phyloP scores from a whole-genome alignment of 2,329 filamentous ascomycete genomes.

The Purpureocillium lavendulum region DNA sequence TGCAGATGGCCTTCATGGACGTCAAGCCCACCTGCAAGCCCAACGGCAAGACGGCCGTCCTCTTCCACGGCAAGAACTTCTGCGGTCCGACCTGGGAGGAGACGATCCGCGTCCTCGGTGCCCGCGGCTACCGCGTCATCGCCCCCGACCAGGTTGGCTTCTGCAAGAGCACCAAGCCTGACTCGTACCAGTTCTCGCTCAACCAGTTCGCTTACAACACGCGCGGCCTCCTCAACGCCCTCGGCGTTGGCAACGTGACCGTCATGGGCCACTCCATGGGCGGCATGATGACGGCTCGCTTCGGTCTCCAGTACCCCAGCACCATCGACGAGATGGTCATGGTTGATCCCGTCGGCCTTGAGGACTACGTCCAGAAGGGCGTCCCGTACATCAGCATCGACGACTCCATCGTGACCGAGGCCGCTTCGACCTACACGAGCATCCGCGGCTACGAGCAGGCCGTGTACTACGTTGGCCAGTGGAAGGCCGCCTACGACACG shows the following conservation, averaged over 20 bases:
- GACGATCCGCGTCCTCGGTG: conserved; percentile 33
- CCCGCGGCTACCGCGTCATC: conserved; percentile 41
- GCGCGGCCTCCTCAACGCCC: conserved; percentile 32
- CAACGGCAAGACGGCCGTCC: conserved; percentile 33
- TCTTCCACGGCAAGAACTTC: conserved; percentile 50
- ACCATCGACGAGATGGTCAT: conserved; percentile 34
- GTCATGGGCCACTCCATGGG: conserved; percentile 48
- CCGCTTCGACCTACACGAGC: conserved; percentile 30
- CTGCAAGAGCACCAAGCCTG: conserved; percentile 47
- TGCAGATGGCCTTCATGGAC: conserved; percentile 51
- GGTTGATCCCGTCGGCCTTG: conserved; percentile 43
- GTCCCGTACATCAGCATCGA: conserved; percentile 39
- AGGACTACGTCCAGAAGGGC: conserved; percentile 42
- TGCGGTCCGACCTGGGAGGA: conserved; percentile 43
- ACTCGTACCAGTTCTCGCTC: conserved; percentile 42
- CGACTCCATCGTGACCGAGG: conserved; percentile 25
- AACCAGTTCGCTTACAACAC: conserved; percentile 44
- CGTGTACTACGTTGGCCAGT: conserved; percentile 39
- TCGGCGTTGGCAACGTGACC: conserved; percentile 33
- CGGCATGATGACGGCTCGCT: conserved; percentile 44
- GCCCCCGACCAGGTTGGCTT: conserved; percentile 47
- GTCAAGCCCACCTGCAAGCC: conserved; percentile 24
- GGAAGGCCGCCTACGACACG: conserved; percentile 39
- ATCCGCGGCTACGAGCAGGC: conserved; percentile 38
- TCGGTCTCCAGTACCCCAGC: conserved; percentile 40